phyloP scores from a whole-genome alignment of 1,284 basidiomycete genomes.

The Vanrija pseudolonga region DNA sequence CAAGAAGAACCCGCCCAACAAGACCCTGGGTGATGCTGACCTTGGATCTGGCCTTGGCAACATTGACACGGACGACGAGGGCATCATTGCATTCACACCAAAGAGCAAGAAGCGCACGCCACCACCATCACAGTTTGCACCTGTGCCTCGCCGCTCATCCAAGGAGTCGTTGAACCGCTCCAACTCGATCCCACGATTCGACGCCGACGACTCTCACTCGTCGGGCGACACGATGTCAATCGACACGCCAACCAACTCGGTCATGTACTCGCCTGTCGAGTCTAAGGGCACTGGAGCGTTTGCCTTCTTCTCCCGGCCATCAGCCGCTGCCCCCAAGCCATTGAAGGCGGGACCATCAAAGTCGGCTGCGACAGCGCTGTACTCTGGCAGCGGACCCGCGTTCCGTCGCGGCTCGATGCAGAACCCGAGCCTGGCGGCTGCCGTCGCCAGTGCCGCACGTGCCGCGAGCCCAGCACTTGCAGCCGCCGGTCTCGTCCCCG shows the following conservation, averaged over 20 bases:
- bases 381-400: background rate
- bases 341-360: background rate
- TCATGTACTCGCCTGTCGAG: constrained; percentile 4
- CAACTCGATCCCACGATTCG: constrained; percentile 36
- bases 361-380: constrained; percentile 11
- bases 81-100: constrained; percentile 51
- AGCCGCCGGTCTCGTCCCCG: constrained; percentile 44
- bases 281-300: constrained; percentile 36
- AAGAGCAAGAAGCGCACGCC: constrained; percentile 51
- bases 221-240: constrained; percentile 34
- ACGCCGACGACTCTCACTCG: constrained; percentile 34
- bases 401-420: background rate
- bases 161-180: constrained; percentile 36
- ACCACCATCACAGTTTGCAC: constrained; percentile 43
- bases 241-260: constrained; percentile 23
- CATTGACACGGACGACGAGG: constrained; percentile 34
- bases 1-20: constrained; percentile 25
- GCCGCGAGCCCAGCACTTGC: constrained; percentile 39
- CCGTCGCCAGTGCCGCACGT: constrained; percentile 34
- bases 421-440: constrained; percentile 35
- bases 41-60: constrained; percentile 31
- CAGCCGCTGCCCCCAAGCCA: background rate
- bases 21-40: constrained; percentile 39
- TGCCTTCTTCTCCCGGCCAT: constrained; percentile 31
- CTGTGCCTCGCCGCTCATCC: constrained; percentile 37